Conservation (phyloP, 129 eudicot species). For the Centaurea solstitialis region DNA sequence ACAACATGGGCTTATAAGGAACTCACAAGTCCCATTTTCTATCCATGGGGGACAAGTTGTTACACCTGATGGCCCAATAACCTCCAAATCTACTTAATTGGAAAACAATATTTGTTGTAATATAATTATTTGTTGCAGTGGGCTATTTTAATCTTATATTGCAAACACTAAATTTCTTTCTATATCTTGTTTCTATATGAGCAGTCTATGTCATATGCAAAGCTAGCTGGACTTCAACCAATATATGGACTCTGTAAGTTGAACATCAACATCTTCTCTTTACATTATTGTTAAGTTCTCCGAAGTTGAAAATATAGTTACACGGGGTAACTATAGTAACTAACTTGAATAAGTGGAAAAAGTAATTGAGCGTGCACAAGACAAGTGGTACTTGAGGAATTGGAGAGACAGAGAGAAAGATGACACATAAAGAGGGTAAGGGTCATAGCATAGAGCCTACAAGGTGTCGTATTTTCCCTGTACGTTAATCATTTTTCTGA, state of each 20-base stretch:
- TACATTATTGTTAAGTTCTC: not conserved
- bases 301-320: not conserved
- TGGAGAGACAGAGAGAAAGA: not conserved
- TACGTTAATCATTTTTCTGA: not conserved
- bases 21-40: not conserved
- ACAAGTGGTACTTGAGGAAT: not conserved
- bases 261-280: conserved; percentile 5
- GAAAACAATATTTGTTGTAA: not conserved
- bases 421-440: not conserved
- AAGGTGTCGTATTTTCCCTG: not conserved
- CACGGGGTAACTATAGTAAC: not conserved
- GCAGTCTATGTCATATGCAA: conserved; percentile 98
- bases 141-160: not conserved
- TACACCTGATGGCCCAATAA: no score
- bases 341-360: not conserved
- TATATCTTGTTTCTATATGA: conserved; percentile 11
- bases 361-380: not conserved
- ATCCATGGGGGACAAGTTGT: not conserved
- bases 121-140: not conserved
- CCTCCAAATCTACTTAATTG: not conserved
- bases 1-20: not conserved
- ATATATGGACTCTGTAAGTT: conserved; percentile 99
- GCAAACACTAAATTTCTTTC: not conserved
- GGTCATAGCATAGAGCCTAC: not conserved
- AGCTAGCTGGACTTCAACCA: conserved; percentile 97